Percentiles rank a stretch among this genome's conserved stretches.
phyloP scores from a whole-genome alignment of 768 basidiomycete species.

The Astraeus odoratus region DNA sequence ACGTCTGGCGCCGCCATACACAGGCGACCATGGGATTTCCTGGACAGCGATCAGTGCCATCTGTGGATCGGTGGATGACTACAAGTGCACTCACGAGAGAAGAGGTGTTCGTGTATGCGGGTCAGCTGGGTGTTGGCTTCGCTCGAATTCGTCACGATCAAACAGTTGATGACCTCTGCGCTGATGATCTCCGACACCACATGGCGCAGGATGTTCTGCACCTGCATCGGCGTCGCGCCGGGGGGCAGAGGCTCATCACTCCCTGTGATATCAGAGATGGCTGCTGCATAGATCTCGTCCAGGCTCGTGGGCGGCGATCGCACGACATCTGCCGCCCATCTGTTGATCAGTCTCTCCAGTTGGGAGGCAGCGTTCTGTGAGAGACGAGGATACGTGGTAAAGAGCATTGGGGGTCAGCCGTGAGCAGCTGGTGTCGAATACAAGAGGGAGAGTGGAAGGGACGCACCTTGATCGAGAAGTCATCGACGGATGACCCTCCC shows the following conservation, averaged over 20 bases:
- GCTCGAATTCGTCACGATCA: constrained; percentile 78
- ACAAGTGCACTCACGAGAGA: constrained; percentile 55
- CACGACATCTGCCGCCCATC: constrained; percentile 78
- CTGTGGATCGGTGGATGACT: too few relatives aligned
- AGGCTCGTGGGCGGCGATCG: constrained; percentile 49
- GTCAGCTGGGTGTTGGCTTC: constrained; percentile 83
- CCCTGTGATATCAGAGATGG: constrained; percentile 51
- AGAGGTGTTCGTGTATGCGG: constrained; percentile 83
- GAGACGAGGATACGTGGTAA: too few relatives aligned
- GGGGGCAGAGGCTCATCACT: constrained; percentile 38
- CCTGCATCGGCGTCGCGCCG: constrained; percentile 56
- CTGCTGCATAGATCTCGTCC: constrained; percentile 48
- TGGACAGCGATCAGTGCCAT: constrained; percentile 25
- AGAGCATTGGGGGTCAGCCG: too few relatives aligned
- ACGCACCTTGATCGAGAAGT: constrained; percentile 81
- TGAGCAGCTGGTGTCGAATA: too few relatives aligned
- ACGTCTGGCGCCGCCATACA: constrained; percentile 88
- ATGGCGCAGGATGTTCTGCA: constrained; percentile 75
- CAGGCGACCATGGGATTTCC: constrained; percentile 84
- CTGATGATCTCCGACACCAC: constrained; percentile 68
- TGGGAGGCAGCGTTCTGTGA: constrained; percentile 80
- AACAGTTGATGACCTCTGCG: constrained; percentile 76
- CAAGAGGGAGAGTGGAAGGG: not conserved
- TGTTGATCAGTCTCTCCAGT: constrained; percentile 76
- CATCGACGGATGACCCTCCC: constrained; percentile 66